phyloP scores from a whole-genome alignment of 495 filamentous ascomycete genomes.

The Neurospora sp. region DNA sequence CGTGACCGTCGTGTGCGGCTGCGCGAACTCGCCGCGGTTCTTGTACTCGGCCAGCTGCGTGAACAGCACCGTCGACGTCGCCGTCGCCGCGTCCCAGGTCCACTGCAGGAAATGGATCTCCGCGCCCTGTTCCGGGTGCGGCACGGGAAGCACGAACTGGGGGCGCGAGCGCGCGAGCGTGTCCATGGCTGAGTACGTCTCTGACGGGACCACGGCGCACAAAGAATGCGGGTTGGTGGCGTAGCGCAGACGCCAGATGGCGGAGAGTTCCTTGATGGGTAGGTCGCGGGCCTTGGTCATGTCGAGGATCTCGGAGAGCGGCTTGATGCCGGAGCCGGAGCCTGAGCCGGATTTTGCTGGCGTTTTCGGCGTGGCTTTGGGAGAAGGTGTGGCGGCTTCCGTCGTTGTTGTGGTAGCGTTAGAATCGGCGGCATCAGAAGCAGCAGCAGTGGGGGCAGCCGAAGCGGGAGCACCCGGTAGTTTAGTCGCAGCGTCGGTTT shows the following conservation, averaged over 20 bases:
- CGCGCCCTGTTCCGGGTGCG: constrained; percentile 54
- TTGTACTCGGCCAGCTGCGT: constrained; percentile 89
- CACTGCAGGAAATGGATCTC: constrained; percentile 81
- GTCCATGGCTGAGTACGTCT: constrained; percentile 60
- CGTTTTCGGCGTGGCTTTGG: constrained; percentile 7
- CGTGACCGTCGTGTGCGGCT: constrained; percentile 87
- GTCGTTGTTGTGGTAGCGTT: neutral
- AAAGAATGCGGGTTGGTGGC: constrained; percentile 57
- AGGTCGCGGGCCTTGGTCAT: constrained; percentile 62
- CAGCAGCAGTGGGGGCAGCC: constrained; percentile 28
- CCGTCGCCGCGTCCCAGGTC: constrained; percentile 53
- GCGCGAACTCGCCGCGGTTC: constrained; percentile 74
- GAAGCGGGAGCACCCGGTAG: constrained; percentile 26
- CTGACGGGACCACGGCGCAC: constrained; percentile 65
- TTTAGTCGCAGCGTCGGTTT: constrained; percentile 28
- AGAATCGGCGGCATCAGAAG: neutral
- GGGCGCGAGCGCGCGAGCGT: constrained; percentile 61
- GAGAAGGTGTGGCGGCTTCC: neutral
- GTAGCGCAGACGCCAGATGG: constrained; percentile 87
- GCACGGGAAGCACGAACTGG: constrained; percentile 84
- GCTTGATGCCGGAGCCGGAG: constrained; percentile 46
- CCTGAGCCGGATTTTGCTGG: constrained; percentile 9
- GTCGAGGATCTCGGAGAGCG: constrained; percentile 74
- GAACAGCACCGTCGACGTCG: constrained; percentile 77
- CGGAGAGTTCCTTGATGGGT: constrained; percentile 71